These are phyloP conservation scores for Pistacia integerrima DNA, from an alignment of 345 rosid species.

Conservation along the genomic window DNA sequence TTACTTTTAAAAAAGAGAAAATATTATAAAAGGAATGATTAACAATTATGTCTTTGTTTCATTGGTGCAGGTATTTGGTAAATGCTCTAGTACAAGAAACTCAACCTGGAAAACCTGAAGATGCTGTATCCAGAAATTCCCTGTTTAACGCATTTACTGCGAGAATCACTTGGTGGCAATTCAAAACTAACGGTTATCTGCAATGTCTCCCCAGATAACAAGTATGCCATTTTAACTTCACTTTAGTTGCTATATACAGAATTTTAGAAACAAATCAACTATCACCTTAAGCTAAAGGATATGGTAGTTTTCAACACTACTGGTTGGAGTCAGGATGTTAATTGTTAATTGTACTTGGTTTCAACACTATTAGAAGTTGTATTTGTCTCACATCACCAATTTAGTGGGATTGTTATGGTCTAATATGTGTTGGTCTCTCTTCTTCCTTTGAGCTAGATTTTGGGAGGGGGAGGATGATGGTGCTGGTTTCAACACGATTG, in stretches of 20 bases:
- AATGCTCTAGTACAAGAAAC: constrained; percentile 53
- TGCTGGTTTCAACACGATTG: too few relatives aligned
- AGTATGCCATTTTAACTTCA: constrained; percentile 39
- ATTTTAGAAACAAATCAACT: too few relatives aligned
- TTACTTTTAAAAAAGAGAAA: not conserved
- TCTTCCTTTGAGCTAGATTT: too few relatives aligned
- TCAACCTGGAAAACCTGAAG: constrained; percentile 45
- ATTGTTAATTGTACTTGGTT: too few relatives aligned
- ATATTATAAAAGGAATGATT: not conserved
- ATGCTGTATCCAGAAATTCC: constrained; percentile 53
- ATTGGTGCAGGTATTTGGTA: constrained; percentile 67
- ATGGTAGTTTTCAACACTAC: too few relatives aligned
- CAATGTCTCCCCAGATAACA: constrained; percentile 65
- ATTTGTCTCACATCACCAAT: too few relatives aligned
- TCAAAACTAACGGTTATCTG: constrained; percentile 88
- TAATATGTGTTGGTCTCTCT: too few relatives aligned
- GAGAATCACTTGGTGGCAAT: constrained; percentile 96
- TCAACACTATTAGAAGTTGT: too few relatives aligned
- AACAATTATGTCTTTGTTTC: constrained; percentile 19
- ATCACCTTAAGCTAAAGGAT: too few relatives aligned
- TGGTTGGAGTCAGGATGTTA: too few relatives aligned
- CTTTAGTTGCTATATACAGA: constrained; percentile 7
- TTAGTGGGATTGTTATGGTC: too few relatives aligned
- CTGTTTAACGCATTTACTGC: constrained; percentile 78
- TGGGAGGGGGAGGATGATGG: too few relatives aligned